Evolutionary conservation across 805 yeast species (phyloP), one percentile per base, ranked within the genome.

Genomic region (Wickerhamiella kurtzmanii): DNA sequence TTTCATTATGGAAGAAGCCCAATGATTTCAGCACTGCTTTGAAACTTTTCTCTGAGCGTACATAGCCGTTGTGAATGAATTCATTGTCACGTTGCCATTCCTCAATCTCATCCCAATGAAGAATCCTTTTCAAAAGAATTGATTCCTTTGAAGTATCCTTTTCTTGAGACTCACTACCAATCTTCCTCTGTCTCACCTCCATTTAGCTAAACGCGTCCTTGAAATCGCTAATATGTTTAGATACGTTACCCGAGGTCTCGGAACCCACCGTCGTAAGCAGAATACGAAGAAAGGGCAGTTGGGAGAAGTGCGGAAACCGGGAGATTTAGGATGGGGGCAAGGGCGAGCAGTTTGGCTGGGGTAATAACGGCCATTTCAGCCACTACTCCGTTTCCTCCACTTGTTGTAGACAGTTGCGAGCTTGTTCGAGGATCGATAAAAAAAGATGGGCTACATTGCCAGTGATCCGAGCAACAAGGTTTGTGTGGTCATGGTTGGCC

Each of bases 71-170:
- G 37, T 66, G 59, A 41, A 82, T 82, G 57, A 62, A 77, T 53
- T 78, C 81, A 59, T 82, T 82, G 57, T 82, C 92, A 49, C 73
- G 68, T 57, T 80, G 87, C 92, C 92, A 82, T 15, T 64, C 72
- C 20, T 79, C 82, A 22, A 82, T 60, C 52, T 80, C 80, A 49
- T 76, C 72, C 66, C 71, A 80, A 35, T 52, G 49, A 35, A 58
- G 38, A 6, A 49, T 39, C 18, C 21, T 46, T 13, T 38, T 25
- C 11, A 25, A 11, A 11, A 25, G 32, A 25, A 6, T 25, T 11
- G 32, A 25, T 25, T 6, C 32, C 32, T 25, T 6, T 11, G n/a
- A n/a, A n/a, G n/a, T n/a, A n/a, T n/a, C n/a, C n/a, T n/a, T n/a
- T n/a, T n/a, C n/a, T n/a, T n/a, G n/a, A n/a, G n/a, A n/a, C n/a